phyloP scores from a whole-genome alignment of 352 stramenopile species.

The Peronospora destructor region DNA sequence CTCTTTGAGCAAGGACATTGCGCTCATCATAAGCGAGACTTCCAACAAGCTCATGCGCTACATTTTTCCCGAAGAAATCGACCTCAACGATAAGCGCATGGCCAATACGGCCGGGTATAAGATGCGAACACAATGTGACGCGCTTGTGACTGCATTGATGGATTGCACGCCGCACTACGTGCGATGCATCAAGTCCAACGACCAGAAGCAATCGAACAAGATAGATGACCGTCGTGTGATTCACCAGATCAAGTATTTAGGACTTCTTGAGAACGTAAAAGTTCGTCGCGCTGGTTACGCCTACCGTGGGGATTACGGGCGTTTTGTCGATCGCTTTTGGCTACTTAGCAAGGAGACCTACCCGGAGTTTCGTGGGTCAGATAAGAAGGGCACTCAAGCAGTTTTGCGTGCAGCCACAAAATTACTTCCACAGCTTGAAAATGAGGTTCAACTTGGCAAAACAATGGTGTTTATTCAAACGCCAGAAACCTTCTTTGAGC shows the following conservation, averaged over 20 bases:
- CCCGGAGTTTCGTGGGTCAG: constrained; percentile 65
- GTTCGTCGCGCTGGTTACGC: constrained; percentile 78
- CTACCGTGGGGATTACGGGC: constrained; percentile 80
- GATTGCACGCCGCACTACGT: constrained; percentile 89
- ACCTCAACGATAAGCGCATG: constrained; percentile 78
- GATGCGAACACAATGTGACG: constrained; percentile 83
- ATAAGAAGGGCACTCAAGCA: constrained; percentile 80
- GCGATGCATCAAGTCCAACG: constrained; percentile 90
- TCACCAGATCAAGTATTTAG: constrained; percentile 86
- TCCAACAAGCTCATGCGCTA: constrained; percentile 84
- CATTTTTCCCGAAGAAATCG: constrained; percentile 78
- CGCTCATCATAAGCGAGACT: constrained; percentile 70
- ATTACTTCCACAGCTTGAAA: constrained; percentile 55
- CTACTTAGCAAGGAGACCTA: constrained; percentile 80
- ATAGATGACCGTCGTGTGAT: constrained; percentile 82
- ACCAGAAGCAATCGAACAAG: constrained; percentile 80
- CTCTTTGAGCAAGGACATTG: constrained; percentile 79
- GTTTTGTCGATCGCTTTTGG: constrained; percentile 81
- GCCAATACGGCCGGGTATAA: constrained; percentile 72
- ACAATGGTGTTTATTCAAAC: constrained; percentile 90
- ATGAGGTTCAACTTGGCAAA: constrained; percentile 83
- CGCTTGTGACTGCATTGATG: constrained; percentile 82
- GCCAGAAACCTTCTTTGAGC: constrained; percentile 83
- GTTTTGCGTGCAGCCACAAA: constrained; percentile 78
- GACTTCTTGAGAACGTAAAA: constrained; percentile 85